phyloP scores from a whole-genome alignment of 768 basidiomycete species.

The Pleurotus pulmonarius region DNA sequence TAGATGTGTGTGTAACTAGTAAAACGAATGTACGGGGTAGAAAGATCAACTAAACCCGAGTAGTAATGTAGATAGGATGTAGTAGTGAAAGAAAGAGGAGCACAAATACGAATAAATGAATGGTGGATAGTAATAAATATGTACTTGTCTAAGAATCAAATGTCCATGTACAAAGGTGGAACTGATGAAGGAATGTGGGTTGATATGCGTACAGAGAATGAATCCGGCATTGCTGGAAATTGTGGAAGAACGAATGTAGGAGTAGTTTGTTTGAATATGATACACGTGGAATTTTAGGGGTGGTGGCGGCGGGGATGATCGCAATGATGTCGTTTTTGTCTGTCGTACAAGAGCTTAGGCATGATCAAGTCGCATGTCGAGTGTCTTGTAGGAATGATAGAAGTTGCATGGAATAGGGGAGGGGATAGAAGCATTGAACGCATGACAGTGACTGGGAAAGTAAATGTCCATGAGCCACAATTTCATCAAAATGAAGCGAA shows the following conservation, averaged over 20 bases:
- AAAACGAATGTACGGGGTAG: slow-evolving; percentile 1
- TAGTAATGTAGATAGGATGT: neutral
- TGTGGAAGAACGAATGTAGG: neutral
- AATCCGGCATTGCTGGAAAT: neutral
- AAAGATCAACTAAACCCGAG: slow-evolving; percentile 7
- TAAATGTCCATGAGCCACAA: slow-evolving; percentile 1
- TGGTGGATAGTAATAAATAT: neutral
- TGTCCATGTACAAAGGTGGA: slow-evolving; percentile 1
- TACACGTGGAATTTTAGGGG: slow-evolving; percentile 1
- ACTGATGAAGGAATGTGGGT: neutral
- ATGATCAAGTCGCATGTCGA: slow-evolving; percentile 2
- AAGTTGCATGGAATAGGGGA: neutral
- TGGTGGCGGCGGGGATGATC: neutral
- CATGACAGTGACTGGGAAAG: neutral
- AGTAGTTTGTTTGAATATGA: slow-evolving; percentile 7
- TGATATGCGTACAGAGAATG: neutral
- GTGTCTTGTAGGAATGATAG: slow-evolving; percentile 1
- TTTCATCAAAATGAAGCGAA: slow-evolving; percentile 1
- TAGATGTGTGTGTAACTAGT: neutral
- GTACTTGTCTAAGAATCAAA: neutral
- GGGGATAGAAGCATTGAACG: neutral
- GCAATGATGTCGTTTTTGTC: neutral
- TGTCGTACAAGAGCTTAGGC: slow-evolving; percentile 3
- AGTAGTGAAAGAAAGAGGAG: neutral
- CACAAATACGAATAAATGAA: neutral